phyloP scores from a whole-genome alignment of 495 filamentous ascomycete species.

The Cairneyella variabilis region DNA sequence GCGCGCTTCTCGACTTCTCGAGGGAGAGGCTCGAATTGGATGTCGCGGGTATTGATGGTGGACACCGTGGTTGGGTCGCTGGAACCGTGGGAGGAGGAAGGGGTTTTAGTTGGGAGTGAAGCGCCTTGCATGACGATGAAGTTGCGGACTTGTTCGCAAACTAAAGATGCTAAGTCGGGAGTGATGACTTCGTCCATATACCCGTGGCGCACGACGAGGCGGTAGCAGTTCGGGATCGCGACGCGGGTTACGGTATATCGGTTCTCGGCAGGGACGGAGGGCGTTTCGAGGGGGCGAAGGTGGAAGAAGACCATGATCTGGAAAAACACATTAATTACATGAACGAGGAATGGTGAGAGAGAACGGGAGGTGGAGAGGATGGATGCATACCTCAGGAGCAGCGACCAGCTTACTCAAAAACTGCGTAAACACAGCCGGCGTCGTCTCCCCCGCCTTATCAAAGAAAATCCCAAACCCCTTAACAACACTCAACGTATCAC shows the following conservation, averaged over 20 bases:
- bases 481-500: constrained; percentile 38
- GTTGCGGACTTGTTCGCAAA: constrained; percentile 55
- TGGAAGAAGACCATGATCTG: constrained; percentile 54
- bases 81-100: not conserved
- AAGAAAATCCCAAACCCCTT: constrained; percentile 62
- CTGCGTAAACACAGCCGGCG: constrained; percentile 57
- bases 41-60: not conserved
- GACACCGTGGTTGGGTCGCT: not conserved
- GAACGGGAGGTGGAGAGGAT: not conserved
- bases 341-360: not conserved
- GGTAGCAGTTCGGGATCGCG: constrained; percentile 53
- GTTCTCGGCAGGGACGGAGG: constrained; percentile 38
- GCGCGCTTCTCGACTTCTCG: no score
- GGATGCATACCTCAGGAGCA: constrained; percentile 40
- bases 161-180: constrained; percentile 52
- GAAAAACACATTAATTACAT: not conserved
- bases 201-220: constrained; percentile 62
- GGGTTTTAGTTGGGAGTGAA: constrained; percentile 22
- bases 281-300: constrained; percentile 50
- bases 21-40: constrained; percentile 4
- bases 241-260: constrained; percentile 36
- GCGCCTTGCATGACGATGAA: constrained; percentile 35
- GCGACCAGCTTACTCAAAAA: constrained; percentile 58
- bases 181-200: constrained; percentile 68
- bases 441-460: constrained; percentile 54